Evolutionary conservation across 1,284 basidiomycete species (phyloP).

Genomic region (Cerrena zonata): DNA sequence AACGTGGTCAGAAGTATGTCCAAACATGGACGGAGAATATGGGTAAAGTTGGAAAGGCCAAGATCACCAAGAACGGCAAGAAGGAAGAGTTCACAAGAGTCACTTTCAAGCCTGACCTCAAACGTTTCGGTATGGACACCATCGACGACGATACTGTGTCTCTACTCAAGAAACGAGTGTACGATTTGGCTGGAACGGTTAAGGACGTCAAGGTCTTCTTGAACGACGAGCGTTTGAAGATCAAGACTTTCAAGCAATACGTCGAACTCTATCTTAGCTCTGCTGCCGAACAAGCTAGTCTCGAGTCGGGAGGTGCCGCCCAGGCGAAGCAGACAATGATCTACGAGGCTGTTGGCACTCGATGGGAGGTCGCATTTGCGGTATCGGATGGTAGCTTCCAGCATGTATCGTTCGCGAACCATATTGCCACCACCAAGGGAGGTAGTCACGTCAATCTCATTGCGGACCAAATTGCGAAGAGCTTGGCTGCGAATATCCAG

Average conservation of each 20-base stretch:
- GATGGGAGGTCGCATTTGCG: constrained; percentile 96
- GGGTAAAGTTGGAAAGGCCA: constrained; percentile 79
- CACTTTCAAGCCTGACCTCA: constrained; percentile 90
- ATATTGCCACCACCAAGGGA: constrained; percentile 94
- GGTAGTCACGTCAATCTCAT: constrained; percentile 90
- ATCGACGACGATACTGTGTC: constrained; percentile 92
- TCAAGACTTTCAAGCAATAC: constrained; percentile 97
- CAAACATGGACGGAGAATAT: constrained; percentile 96
- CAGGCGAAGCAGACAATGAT: constrained; percentile 74
- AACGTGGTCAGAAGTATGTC: constrained; percentile 84
- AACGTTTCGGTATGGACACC: constrained; percentile 85
- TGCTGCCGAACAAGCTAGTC: constrained; percentile 59
- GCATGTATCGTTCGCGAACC: constrained; percentile 97
- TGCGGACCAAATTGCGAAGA: constrained; percentile 86
- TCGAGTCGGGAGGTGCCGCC: constrained; percentile 67
- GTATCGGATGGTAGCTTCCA: constrained; percentile 88
- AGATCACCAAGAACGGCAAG: constrained; percentile 86
- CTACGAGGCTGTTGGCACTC: constrained; percentile 73
- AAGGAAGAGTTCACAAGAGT: constrained; percentile 92
- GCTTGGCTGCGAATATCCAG: constrained; percentile 72
- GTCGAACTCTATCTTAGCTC: constrained; percentile 89
- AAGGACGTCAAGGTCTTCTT: constrained; percentile 91
- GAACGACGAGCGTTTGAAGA: constrained; percentile 87
- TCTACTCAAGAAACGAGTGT: constrained; percentile 90
- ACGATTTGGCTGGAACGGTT: constrained; percentile 94